These are phyloP conservation scores for Ogataea parapolymorpha DNA, from an alignment of 805 yeast genomes.

Conservation along the genomic window DNA sequence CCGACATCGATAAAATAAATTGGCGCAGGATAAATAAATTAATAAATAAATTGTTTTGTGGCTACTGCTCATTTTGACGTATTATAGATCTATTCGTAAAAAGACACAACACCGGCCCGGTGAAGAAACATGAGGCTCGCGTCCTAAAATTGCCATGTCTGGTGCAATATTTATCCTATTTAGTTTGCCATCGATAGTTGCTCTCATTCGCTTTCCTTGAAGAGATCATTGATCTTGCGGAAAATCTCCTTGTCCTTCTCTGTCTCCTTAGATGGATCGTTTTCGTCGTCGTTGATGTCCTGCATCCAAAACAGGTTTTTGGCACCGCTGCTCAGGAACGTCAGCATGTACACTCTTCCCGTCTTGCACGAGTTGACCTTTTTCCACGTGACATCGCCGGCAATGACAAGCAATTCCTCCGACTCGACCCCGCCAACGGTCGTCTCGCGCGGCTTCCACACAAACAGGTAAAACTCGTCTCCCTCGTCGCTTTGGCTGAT, in stretches of 20 bases:
- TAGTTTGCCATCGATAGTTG: background rate
- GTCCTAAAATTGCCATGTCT: too few relatives aligned
- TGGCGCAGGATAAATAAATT: slow-evolving; percentile 4
- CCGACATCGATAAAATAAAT: slow-evolving; percentile 13
- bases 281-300: slow-evolving; percentile 62
- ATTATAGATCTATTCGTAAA: too few relatives aligned
- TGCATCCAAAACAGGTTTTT: slow-evolving; percentile 72
- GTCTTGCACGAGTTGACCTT: slow-evolving; percentile 65
- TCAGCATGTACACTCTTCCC: slow-evolving; percentile 61
- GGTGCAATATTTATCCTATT: too few relatives aligned
- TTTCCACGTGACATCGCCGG: slow-evolving; percentile 81
- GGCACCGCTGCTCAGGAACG: slow-evolving; percentile 36
- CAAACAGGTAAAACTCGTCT: slow-evolving; percentile 64
- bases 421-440: slow-evolving; percentile 40
- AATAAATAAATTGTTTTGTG: too few relatives aligned
- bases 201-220: slow-evolving; percentile 33
- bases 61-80: too few relatives aligned
- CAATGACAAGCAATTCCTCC: slow-evolving; percentile 69
- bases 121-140: too few relatives aligned
- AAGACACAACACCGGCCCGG: too few relatives aligned
- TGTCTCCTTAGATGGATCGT: slow-evolving; percentile 53
- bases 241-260: slow-evolving; percentile 52
- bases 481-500: slow-evolving; percentile 65
- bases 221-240: slow-evolving; percentile 45
- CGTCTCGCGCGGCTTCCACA: slow-evolving; percentile 66